Evolutionary conservation across 768 basidiomycete genomes (phyloP), one percentile per base, ranked within the genome.

Genomic region (Neoboletus brunneissimus): DNA sequence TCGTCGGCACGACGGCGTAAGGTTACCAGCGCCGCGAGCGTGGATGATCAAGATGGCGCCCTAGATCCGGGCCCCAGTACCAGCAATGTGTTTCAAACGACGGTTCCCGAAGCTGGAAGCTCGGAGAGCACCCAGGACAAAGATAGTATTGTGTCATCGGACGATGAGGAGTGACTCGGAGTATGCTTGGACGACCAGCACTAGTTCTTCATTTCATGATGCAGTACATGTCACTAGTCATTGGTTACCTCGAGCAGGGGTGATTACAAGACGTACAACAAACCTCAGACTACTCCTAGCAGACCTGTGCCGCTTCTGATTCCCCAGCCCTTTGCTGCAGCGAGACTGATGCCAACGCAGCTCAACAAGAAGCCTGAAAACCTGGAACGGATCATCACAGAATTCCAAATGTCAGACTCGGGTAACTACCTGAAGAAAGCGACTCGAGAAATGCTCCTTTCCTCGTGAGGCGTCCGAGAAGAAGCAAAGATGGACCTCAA

Each of bases 401-500:
- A 13, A 20, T 37, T 40, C 7, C 2, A 16, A 40, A 22, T 5
- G 4, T 18, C 25, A 55, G 37, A 42, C 23, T 20, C 32, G 41
- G 31, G 51, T 54, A 51, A 65, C 45, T 69, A 89, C 91, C 91
- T 82, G 72, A 93, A 93, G 76, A 94, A 94, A 31, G 91, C 91
- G 50, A 91, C 79, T 15, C 90, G 82, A 38, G 91, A 94, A 51
- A 94, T 85, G 0, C 88, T 85, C 29, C 91, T 82, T 69, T 94
- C 91, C 67, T 94, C 91, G 53, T 87, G 76, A 3, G 87, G 83
- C 0, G 88, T 87, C 15, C 91, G 82, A 22, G 91, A 93, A 13
- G 90, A 93, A 27, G 91, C 84, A 70, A 94, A 94, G 62, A 94
- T 94, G 49, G 88, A 86, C 40, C 91, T 80, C 56, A 94, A 69